phyloP scores from a whole-genome alignment of 345 rosid species.

The Hevea brasiliensis region DNA sequence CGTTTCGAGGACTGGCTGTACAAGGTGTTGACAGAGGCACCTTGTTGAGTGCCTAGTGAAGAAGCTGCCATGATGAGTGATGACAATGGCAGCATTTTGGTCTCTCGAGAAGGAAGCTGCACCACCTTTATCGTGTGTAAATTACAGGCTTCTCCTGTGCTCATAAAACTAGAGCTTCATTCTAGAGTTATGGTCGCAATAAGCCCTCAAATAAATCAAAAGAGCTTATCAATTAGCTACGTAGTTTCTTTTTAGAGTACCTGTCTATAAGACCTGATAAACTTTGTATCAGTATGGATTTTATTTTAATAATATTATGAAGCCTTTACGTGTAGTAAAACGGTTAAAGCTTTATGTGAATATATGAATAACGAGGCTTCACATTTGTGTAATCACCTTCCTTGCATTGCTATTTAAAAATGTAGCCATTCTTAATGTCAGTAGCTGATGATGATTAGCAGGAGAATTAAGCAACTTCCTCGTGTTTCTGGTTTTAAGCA shows the following conservation, averaged over 20 bases:
- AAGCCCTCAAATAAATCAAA: slow-evolving; percentile 3
- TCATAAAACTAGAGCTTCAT: slow-evolving; percentile 9
- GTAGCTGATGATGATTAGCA: too few species aligned
- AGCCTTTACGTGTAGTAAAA: neutral
- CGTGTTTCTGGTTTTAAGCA: too few species aligned
- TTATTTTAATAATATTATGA: too few species aligned
- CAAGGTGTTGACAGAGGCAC: slow-evolving; percentile 2
- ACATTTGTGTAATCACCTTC: neutral
- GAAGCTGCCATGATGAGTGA: slow-evolving; percentile 12
- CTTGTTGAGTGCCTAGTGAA: neutral
- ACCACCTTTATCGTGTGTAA: slow-evolving; percentile 18
- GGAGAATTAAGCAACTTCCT: too few species aligned
- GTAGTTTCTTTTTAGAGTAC: neutral
- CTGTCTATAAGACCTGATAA: neutral
- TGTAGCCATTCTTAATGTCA: too few species aligned
- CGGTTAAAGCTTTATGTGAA: neutral
- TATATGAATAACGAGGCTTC: neutral
- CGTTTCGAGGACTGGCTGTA: neutral
- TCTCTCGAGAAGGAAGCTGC: slow-evolving; percentile 22
- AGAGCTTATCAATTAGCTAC: neutral
- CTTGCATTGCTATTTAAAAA: neutral
- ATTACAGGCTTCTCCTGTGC: neutral
- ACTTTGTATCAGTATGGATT: neutral
- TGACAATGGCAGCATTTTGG: slow-evolving; percentile 28
- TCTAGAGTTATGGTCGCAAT: neutral